These are phyloP conservation scores for Ogataea ramenticola DNA, from an alignment of 805 yeast genomes.

Conservation along the genomic window DNA sequence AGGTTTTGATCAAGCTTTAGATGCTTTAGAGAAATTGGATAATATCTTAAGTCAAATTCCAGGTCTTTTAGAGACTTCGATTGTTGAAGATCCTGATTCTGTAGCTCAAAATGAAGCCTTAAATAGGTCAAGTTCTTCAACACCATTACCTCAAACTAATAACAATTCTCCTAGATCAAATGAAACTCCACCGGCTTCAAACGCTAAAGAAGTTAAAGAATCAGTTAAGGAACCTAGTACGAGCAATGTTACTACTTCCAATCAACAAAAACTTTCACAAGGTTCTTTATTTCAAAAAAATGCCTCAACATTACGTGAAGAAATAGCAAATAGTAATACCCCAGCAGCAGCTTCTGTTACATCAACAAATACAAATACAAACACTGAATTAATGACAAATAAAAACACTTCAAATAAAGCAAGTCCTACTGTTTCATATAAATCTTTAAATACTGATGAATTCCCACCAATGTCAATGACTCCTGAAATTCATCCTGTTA, in stretches of 20 bases:
- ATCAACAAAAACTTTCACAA: neutral
- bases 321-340: neutral
- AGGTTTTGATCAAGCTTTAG: constrained; percentile 72
- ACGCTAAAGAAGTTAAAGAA: too few species aligned
- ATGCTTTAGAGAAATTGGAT: constrained; percentile 66
- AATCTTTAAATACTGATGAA: neutral
- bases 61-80: constrained; percentile 35
- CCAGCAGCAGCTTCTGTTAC: neutral
- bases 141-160: neutral
- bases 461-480: constrained; percentile 2
- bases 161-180: neutral
- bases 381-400: too few species aligned
- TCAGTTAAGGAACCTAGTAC: too few species aligned
- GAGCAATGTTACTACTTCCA: neutral
- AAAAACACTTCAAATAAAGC: neutral
- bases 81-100: constrained; percentile 1
- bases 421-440: neutral
- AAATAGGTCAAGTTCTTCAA: neutral
- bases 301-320: neutral
- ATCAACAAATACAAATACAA: too few species aligned
- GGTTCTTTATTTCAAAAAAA: neutral
- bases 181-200: too few species aligned
- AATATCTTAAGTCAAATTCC: constrained; percentile 71
- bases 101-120: neutral
- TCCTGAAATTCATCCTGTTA: neutral